Percentiles rank a stretch among this genome's conserved stretches.
Conservation (phyloP, 768 basidiomycete species). For the Tricholoma matsutake region DNA sequence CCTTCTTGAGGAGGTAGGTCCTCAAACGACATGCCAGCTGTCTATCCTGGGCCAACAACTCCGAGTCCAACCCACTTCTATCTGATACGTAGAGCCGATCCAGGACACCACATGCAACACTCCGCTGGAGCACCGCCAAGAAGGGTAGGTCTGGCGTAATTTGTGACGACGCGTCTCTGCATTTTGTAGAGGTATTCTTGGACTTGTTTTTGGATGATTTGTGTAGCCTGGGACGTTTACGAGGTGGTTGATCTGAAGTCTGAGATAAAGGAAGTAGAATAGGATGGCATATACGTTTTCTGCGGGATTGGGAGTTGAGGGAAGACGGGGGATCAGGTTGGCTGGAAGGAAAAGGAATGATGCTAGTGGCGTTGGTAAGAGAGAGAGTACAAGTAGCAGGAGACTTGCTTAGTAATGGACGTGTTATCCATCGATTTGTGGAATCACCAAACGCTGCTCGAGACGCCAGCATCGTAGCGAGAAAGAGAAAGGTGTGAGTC, state of each 20-base stretch:
- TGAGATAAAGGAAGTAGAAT: slow-evolving; percentile 6
- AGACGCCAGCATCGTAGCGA: slow-evolving; percentile 13
- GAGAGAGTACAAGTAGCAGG: slow-evolving; percentile 20
- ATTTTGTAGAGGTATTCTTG: neutral
- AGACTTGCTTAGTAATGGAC: slow-evolving; percentile 16
- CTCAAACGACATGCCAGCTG: slow-evolving; percentile 19
- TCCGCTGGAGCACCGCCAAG: slow-evolving; percentile 18
- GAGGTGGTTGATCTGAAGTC: slow-evolving; percentile 13
- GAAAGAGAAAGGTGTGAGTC: too few species aligned
- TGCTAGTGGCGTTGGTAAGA: slow-evolving; percentile 13
- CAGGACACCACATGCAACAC: slow-evolving; percentile 15
- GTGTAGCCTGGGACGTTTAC: slow-evolving; percentile 19
- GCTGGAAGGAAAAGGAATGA: slow-evolving; percentile 22
- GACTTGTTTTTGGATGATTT: slow-evolving; percentile 6
- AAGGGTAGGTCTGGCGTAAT: slow-evolving; percentile 15
- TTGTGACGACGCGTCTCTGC: neutral
- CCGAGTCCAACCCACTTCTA: too few species aligned
- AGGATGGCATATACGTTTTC: slow-evolving; percentile 2
- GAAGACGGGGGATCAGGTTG: slow-evolving; percentile 19
- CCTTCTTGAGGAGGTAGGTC: slow-evolving; percentile 12
- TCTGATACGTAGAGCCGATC: neutral
- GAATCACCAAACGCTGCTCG: slow-evolving; percentile 21
- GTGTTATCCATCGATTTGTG: slow-evolving; percentile 13
- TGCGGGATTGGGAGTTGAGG: slow-evolving; percentile 11
- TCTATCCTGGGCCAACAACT: slow-evolving; percentile 15